These are phyloP conservation scores for Zygotorulaspora danielsina DNA, from an alignment of 805 yeast genomes.

Conservation along the genomic window DNA sequence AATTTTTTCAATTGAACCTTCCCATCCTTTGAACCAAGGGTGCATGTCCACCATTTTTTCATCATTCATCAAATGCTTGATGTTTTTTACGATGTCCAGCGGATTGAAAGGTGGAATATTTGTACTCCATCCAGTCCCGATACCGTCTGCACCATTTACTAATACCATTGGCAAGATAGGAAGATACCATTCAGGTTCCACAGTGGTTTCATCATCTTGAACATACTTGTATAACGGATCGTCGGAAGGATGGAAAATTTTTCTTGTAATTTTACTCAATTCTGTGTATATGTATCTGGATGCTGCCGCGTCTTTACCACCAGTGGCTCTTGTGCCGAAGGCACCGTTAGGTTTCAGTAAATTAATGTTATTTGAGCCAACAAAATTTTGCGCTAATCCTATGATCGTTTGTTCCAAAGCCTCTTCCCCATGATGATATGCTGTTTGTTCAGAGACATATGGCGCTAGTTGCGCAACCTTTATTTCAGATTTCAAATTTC, in stretches of 20 bases:
- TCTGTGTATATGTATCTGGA: slow-evolving; percentile 94
- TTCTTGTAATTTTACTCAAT: slow-evolving; percentile 67
- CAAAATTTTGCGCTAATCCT: slow-evolving; percentile 91
- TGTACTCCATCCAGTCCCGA: slow-evolving; percentile 99
- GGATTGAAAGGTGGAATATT: slow-evolving; percentile 90
- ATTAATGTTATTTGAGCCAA: slow-evolving; percentile 88
- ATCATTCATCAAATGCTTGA: slow-evolving; percentile 67
- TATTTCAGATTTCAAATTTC: slow-evolving; percentile 69
- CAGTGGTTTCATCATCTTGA: slow-evolving; percentile 89
- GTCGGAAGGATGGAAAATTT: slow-evolving; percentile 74
- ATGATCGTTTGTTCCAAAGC: slow-evolving; percentile 86
- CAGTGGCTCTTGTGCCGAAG: slow-evolving; percentile 92
- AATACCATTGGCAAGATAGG: slow-evolving; percentile 94
- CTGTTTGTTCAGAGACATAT: slow-evolving; percentile 81
- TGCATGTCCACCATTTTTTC: slow-evolving; percentile 66
- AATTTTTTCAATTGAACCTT: slow-evolving; percentile 65
- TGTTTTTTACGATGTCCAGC: slow-evolving; percentile 67
- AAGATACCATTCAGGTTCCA: slow-evolving; percentile 92
- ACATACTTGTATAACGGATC: slow-evolving; percentile 71
- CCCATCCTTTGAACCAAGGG: slow-evolving; percentile 98
- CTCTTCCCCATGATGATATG: slow-evolving; percentile 93
- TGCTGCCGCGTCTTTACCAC: slow-evolving; percentile 99
- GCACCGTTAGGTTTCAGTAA: slow-evolving; percentile 86
- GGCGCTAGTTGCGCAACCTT: slow-evolving; percentile 91
- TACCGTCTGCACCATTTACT: slow-evolving; percentile 96